These are phyloP conservation scores for Albatrellus sp. DNA, from an alignment of 1,284 basidiomycete genomes.

Conservation along the genomic window DNA sequence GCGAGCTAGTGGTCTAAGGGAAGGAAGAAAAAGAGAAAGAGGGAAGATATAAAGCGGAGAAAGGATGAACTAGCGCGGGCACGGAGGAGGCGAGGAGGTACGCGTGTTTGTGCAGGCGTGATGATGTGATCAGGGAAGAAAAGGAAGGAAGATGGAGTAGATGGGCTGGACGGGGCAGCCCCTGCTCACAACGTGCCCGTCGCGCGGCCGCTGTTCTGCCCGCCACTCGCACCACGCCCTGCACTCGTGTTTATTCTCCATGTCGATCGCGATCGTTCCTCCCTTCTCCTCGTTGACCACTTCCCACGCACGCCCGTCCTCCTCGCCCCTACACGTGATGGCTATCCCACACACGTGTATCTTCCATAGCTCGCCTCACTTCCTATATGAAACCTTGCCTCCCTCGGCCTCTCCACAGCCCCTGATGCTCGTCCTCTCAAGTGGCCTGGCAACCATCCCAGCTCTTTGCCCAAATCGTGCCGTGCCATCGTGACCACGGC, in stretches of 20 bases:
- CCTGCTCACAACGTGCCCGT: conserved; percentile 66
- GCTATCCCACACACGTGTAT: too few species aligned
- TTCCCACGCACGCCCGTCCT: too few species aligned
- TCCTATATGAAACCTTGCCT: too few species aligned
- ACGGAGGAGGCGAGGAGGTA: conserved; percentile 1
- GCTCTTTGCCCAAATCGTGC: too few species aligned
- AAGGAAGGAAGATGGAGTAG: conserved; percentile 9
- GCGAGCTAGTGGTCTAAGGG: conserved; percentile 21
- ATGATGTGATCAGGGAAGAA: conserved; percentile 26
- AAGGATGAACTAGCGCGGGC: background rate
- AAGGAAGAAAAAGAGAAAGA: conserved; percentile 26
- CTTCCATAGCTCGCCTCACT: too few species aligned
- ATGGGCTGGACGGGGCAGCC: conserved; percentile 27
- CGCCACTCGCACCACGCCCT: too few species aligned
- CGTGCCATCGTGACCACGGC: too few species aligned
- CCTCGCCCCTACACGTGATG: too few species aligned
- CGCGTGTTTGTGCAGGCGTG: conserved; percentile 10
- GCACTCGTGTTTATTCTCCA: conserved; percentile 24
- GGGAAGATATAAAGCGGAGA: conserved; percentile 31
- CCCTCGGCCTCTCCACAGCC: too few species aligned
- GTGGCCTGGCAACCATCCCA: too few species aligned
- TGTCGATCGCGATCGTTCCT: conserved; percentile 4
- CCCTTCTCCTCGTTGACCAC: too few species aligned
- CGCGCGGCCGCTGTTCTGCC: conserved; percentile 31
- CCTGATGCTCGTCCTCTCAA: too few species aligned